Conservation (phyloP, 495 filamentous ascomycete genomes). For the Mycothermus thermophilus region DNA sequence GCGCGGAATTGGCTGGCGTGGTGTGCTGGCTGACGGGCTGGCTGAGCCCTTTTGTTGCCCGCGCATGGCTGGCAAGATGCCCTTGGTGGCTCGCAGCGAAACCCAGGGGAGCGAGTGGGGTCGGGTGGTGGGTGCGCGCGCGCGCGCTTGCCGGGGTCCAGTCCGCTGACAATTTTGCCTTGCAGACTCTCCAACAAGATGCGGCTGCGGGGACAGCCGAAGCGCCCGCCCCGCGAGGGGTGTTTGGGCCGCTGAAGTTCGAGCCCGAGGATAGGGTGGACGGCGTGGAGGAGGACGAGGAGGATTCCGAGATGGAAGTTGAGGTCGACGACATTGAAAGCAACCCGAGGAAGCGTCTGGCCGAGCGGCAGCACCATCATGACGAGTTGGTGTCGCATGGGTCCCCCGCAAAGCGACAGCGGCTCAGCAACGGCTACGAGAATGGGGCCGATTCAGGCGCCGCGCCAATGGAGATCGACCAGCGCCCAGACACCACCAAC, state of each 20-base stretch:
- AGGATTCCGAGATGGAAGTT: conserved; percentile 19
- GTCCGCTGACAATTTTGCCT: conserved; percentile 25
- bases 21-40: conserved; percentile 12
- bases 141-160: conserved; percentile 19
- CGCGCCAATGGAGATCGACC: conserved; percentile 47
- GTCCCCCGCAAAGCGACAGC: conserved; percentile 39
- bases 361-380: conserved; percentile 31
- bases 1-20: conserved; percentile 11
- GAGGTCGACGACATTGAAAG: conserved; percentile 29
- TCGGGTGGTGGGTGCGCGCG: conserved; percentile 12
- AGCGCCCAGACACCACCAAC: conserved; percentile 33
- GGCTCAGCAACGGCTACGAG: conserved; percentile 47
- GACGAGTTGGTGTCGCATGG: conserved; percentile 36
- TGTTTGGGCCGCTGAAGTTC: conserved; percentile 35
- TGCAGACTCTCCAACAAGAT: conserved; percentile 33
- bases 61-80: not conserved
- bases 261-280: conserved; percentile 19
- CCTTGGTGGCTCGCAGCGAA: too few species aligned
- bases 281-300: conserved; percentile 20
- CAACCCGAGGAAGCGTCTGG: conserved; percentile 37
- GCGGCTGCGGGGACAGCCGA: conserved; percentile 32
- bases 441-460: conserved; percentile 46
- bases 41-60: too few species aligned
- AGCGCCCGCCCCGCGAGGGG: conserved; percentile 25
- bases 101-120: too few species aligned